Conservation (phyloP, 1,284 basidiomycete genomes). For the Malassezia slooffiae region DNA sequence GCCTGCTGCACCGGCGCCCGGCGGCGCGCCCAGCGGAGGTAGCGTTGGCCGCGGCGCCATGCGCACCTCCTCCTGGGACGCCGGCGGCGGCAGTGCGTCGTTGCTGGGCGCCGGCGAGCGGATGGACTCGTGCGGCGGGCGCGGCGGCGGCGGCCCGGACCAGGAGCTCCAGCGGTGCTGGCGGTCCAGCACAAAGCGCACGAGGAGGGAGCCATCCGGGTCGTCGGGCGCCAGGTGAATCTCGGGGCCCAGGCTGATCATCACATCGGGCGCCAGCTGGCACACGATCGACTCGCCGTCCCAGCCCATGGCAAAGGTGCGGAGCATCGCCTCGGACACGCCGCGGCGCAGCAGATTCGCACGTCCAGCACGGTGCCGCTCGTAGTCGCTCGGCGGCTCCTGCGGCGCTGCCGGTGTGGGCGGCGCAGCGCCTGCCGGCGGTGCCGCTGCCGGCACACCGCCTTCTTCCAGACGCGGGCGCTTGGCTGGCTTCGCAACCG, state of each 20-base stretch:
- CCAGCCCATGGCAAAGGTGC: constrained; percentile 39
- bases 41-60: no score
- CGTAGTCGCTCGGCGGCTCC: constrained; percentile 10
- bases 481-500: constrained; percentile 6
- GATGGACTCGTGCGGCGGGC: no score
- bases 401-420: not conserved
- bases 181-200: no score
- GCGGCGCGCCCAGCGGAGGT: no score
- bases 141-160: no score
- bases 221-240: constrained; percentile 25
- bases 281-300: constrained; percentile 39
- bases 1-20: no score
- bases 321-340: constrained; percentile 41
- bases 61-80: no score
- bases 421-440: not conserved
- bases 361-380: constrained; percentile 35
- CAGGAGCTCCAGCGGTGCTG: no score
- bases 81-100: no score
- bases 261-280: constrained; percentile 23
- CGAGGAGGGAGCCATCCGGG: constrained; percentile 29
- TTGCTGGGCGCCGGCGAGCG: no score
- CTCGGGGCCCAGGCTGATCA: constrained; percentile 14
- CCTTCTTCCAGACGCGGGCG: constrained; percentile 10
- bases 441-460: not conserved
- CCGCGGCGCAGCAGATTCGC: constrained; percentile 38